Base-by-base conservation (phyloP, 768 basidiomycete genomes). In the Austroboletus eburneus region DNA sequence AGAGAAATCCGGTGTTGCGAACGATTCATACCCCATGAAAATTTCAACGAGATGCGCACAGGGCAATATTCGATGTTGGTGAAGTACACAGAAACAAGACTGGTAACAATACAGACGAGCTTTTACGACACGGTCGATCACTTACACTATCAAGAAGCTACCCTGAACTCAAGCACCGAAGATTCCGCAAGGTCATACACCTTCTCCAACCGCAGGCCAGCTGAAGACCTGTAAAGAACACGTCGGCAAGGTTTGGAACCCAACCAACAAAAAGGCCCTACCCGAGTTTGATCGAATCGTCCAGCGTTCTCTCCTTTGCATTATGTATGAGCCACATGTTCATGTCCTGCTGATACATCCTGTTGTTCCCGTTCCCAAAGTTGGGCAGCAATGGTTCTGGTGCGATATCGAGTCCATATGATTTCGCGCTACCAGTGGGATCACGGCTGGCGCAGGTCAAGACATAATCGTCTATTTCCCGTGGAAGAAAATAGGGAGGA, bases 381-480 rank as follows among this genome's bases (percentile, higher is more conserved):
- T 77, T 77, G 5, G 76, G 67, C 2, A 78, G 63, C 40, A 79
- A 58, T 0, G 74, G 77, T 43, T 70, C 68, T 0, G 75, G 76
- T 1, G 72, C 75, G 50, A 55, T 36, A 9, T 60, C 58, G 62
- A 51, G 36, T 30, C 46, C 50, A 30, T 43, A 49, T 4, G 45
- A 47, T 4, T 47, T 43, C 3, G 40, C 34, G 20, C 24, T 46
- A 8, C n/a, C n/a, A n/a, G n/a, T n/a, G n/a, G 43, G 35, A 18
- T 48, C 48, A 22, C 41, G 49, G 21, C 49, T 34, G 20, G 54
- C 57, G 9, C 48, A 35, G 22, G 30, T 48, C 38, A 63, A 16
- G n/a, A 53, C 52, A 4, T 54, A 57, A 41, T 63, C 61, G 9
- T 62, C 62, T 64, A 17, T 44, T 38, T 17, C n/a, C n/a, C n/a